Base-by-base conservation (phyloP, 2,329 filamentous ascomycete species). In the Colletotrichum gigasporum region DNA sequence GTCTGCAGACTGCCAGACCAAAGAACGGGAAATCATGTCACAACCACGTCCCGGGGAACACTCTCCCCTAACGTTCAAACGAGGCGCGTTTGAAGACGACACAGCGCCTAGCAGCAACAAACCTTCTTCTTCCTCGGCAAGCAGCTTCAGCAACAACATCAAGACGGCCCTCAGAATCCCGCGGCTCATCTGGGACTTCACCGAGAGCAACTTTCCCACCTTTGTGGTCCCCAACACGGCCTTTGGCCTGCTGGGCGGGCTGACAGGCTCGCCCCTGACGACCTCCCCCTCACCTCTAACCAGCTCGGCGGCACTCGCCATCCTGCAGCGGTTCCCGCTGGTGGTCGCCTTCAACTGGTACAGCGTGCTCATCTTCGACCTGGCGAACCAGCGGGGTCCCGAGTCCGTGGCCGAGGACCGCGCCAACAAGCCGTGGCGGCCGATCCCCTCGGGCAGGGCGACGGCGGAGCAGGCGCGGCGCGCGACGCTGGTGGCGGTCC, bases 361-460 rank as follows among this genome's bases (percentile, higher is more conserved):
- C 12, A 71, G 73, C 45, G 69, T 75, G 8, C 58, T 75, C 2
- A 63, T 72, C 6, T 68, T 71, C 30, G 65, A 73, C 24, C 69
- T 76, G n/a, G 63, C 69, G 26, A 76, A 76, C 63, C 74, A 76
- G 47, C 53, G 71, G 6, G 42, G 66, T 2, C 53, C 65, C 2
- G 66, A 68, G 2, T 67, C 71, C 0, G 64, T 74, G 24, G 45
- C 65, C 4, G 74, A 76, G 32, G 74, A 76, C 53, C 7, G 44
- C 3, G 57, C 69, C 32, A 76, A 76, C 66, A 75, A 76, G 63
- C 74, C 74, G 4, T 76, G 74, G 74, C 65, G 73, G 3, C 69
- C 74, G 0, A 66, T 76, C 4, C 72, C 73, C 34, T 65, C 68
- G 8, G 61, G 68, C 3, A 69, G 70, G 5, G 42, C 74, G 48